Base-by-base conservation (phyloP, 2,329 filamentous ascomycete genomes). In the Colletotrichum noveboracense region DNA sequence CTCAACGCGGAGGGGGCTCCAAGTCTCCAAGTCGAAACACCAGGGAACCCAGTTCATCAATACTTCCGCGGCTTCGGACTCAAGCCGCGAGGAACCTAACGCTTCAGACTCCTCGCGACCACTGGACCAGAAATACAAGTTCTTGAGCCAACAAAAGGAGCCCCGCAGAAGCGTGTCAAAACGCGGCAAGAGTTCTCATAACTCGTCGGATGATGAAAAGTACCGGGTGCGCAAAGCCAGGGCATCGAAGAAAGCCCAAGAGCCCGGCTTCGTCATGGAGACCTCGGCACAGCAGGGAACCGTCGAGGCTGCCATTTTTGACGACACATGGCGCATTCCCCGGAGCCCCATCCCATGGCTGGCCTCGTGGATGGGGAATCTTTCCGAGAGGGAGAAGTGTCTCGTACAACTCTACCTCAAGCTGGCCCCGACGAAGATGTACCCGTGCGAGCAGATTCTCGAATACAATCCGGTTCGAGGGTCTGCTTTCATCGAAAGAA, bases 41-140 rank as follows among this genome's bases (percentile, higher is more conserved):
- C 82, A 84, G 71, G 84, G 84, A 36, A 80, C 81, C 26, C 84
- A 83, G 6, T 86, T 86, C 71, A 85, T 86, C 71, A 86, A 86
- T 76, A 75, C 83, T n/a, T 78, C 78, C 24, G 74, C 76, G 13
- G 69, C 77, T 12, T 56, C 78, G 16, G 70, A 32, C 52, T 38
- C 64, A 18, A 52, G 13, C 55, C 52, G 52, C 24, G 68, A 76
- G 28, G 65, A 52, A 4, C 3, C 64, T 14, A 65, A 62, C 30
- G 38, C 58, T 68, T 13, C 75, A 34, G 67, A 72, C 7, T 21
- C 58, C n/a, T 26, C 74, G 12, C 65, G 75, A 38, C 62, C 77
- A 14, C 66, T 79, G 14, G 75, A 78, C 26, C 79, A 78, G 32
- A 79, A 79, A 56, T 79, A 81, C 76, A 82, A 77, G 69, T 81